phyloP scores from a whole-genome alignment of 106 monocot species.

The Triglochin maritima region DNA sequence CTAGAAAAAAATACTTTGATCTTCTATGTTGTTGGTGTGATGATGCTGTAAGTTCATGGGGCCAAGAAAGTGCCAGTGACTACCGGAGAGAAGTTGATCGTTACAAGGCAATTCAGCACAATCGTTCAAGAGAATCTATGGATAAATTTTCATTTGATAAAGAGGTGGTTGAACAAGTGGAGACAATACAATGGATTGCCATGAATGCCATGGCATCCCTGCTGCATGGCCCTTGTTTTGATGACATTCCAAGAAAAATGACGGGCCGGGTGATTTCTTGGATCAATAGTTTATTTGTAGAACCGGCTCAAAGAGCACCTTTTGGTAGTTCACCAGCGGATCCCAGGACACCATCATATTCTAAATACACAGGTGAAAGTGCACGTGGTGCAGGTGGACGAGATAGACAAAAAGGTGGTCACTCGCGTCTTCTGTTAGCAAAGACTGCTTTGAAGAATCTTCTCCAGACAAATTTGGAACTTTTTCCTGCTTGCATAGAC shows the following conservation, averaged over 20 bases:
- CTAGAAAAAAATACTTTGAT: conserved; percentile 70
- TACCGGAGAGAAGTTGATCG: conserved; percentile 90
- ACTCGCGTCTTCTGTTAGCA: conserved; percentile 65
- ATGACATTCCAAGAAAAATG: conserved; percentile 96
- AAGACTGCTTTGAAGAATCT: conserved; percentile 95
- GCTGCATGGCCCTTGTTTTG: conserved; percentile 91
- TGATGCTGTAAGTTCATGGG: conserved; percentile 48
- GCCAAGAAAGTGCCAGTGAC: conserved; percentile 52
- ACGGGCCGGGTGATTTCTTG: conserved; percentile 67
- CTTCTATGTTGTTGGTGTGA: conserved; percentile 77
- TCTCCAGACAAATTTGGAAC: conserved; percentile 85
- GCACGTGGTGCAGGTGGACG: conserved; percentile 37
- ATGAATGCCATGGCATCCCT: conserved; percentile 98
- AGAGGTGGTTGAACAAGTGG: conserved; percentile 71
- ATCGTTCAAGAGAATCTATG: conserved; percentile 82
- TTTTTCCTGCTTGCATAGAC: conserved; percentile 94
- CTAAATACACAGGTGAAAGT: conserved; percentile 52
- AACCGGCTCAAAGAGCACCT: conserved; percentile 52
- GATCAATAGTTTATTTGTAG: conserved; percentile 85
- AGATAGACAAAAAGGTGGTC: conserved; percentile 56
- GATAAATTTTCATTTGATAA: conserved; percentile 87
- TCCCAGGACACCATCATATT: conserved; percentile 84
- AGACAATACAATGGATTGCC: conserved; percentile 84
- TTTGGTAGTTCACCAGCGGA: conserved; percentile 83
- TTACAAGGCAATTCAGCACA: conserved; percentile 73